Evolutionary conservation across 345 rosid genomes (phyloP), one percentile per base, ranked within the genome.

Genomic region (Murraya koenigii): DNA sequence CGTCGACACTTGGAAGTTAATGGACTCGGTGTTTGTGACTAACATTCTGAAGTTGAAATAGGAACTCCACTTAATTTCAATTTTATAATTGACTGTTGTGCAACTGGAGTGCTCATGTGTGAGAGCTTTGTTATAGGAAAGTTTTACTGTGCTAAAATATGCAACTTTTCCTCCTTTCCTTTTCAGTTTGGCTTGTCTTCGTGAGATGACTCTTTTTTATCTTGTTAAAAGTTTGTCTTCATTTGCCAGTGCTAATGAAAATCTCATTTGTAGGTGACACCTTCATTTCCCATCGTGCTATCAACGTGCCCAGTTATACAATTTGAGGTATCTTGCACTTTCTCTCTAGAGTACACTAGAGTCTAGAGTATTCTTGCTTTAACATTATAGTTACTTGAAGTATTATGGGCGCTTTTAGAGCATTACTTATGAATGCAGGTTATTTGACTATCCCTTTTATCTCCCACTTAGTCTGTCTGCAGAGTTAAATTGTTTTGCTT

Each of bases 201-300:
- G 15, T 49, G 74, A 30, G 11, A 68, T 38, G 28, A 41, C 61
- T 28, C 17, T 59, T 28, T 74, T 26, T 39, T 19, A 5, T 30
- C 36, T 22, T 47, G 22, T 33, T 36, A 7, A 6, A 49, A 33
- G 30, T 61, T 56, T 71, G 60, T 65, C 38, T 75, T 44, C 55
- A 49, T 9, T 56, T 58, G 26, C 23, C 49, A 54, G 38, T 76
- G 76, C 62, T 85, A 54, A 82, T 80, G 36, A 17, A 17, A 78
- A 80, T 82, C 78, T 83, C 70, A 77, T 77, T 77, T 89, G 69
- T 78, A 92, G 98, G 98, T 92, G 66, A 90, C 97, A 8, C 98
- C 97, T 65, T 81, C 91, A 61, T 92, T 86, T 80, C 98, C 97
- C 13, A 78, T 85, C 39, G 87, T 87, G 71, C 79, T 94, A 78